Percentiles rank a stretch among this genome's conserved stretches.
phyloP scores from a whole-genome alignment of 1,284 basidiomycete species.

The Heterobasidion occidentale region DNA sequence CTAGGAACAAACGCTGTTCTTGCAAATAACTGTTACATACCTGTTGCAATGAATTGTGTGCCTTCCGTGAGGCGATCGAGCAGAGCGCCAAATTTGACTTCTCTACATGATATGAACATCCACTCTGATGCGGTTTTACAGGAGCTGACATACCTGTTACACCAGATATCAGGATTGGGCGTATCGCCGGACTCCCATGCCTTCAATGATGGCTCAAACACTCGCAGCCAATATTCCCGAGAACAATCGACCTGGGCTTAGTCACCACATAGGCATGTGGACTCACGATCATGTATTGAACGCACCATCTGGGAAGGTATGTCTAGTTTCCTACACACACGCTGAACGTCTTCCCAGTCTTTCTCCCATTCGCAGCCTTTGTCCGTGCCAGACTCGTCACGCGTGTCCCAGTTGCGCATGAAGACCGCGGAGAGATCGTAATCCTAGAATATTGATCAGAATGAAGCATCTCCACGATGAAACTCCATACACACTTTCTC shows the following conservation, averaged over 20 bases:
- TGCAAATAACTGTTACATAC: slow-evolving; percentile 25
- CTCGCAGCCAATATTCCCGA: slow-evolving; percentile 81
- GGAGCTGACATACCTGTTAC: slow-evolving; percentile 58
- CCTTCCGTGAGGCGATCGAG: slow-evolving; percentile 50
- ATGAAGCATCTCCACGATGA: not conserved
- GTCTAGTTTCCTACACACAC: slow-evolving; percentile 63
- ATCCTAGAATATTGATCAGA: slow-evolving; percentile 35
- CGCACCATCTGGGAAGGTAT: slow-evolving; percentile 64
- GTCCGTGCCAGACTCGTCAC: slow-evolving; percentile 63
- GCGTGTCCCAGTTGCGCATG: slow-evolving; percentile 93
- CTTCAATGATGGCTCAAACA: slow-evolving; percentile 78
- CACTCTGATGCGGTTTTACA: not conserved
- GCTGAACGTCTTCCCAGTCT: slow-evolving; percentile 88
- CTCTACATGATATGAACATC: slow-evolving; percentile 33
- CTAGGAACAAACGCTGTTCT: not conserved
- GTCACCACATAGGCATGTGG: not conserved
- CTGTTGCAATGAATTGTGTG: slow-evolving; percentile 70
- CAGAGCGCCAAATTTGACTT: slow-evolving; percentile 92
- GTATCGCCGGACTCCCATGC: slow-evolving; percentile 75
- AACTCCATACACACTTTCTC: slow-evolving; percentile 38
- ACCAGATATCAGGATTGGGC: slow-evolving; percentile 93
- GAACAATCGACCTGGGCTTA: slow-evolving; percentile 67
- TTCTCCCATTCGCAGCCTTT: slow-evolving; percentile 91
- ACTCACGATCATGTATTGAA: not conserved
- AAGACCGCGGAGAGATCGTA: slow-evolving; percentile 83